These are phyloP conservation scores for Rhynchosporium secalis DNA, from an alignment of 2,329 filamentous ascomycete genomes.

Conservation along the genomic window DNA sequence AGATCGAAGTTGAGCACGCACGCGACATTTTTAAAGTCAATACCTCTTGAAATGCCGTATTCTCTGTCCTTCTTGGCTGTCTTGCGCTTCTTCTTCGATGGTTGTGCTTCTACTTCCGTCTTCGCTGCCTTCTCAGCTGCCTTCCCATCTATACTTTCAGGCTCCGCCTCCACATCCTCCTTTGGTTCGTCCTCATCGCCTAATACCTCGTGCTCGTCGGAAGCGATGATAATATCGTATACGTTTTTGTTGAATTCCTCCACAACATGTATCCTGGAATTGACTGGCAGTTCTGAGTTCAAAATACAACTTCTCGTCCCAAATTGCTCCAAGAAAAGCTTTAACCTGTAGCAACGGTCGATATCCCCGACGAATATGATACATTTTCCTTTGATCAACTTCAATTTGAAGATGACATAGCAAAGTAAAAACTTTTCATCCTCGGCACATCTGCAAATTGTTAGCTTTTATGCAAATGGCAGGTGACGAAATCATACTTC, in stretches of 20 bases:
- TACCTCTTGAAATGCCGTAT: conserved; percentile 92
- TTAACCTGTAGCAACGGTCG: conserved; percentile 86
- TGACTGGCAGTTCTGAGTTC: conserved; percentile 92
- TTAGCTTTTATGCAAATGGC: conserved; percentile 21
- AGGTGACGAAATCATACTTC: conserved; percentile 52
- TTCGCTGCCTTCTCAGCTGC: conserved; percentile 35
- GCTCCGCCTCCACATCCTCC: conserved; percentile 39
- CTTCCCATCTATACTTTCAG: conserved; percentile 21
- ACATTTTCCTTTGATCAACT: conserved; percentile 89
- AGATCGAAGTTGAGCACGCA: conserved; percentile 98
- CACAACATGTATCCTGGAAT: conserved; percentile 89
- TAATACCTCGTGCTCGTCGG: conserved; percentile 84
- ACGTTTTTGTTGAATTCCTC: conserved; percentile 96
- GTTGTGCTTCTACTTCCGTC: conserved; percentile 39
- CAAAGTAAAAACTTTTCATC: conserved; percentile 94
- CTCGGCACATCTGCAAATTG: conserved; percentile 69
- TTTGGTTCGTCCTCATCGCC: conserved; percentile 55
- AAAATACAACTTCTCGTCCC: conserved; percentile 90
- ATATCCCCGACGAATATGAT: conserved; percentile 84
- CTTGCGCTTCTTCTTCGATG: conserved; percentile 65
- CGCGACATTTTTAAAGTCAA: conserved; percentile 94
- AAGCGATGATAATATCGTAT: conserved; percentile 97
- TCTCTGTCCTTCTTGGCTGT: conserved; percentile 72
- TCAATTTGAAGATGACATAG: conserved; percentile 94
- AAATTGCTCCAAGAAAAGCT: conserved; percentile 96